Conservation (phyloP, 768 basidiomycete genomes). For the Exsudoporus frostii region DNA sequence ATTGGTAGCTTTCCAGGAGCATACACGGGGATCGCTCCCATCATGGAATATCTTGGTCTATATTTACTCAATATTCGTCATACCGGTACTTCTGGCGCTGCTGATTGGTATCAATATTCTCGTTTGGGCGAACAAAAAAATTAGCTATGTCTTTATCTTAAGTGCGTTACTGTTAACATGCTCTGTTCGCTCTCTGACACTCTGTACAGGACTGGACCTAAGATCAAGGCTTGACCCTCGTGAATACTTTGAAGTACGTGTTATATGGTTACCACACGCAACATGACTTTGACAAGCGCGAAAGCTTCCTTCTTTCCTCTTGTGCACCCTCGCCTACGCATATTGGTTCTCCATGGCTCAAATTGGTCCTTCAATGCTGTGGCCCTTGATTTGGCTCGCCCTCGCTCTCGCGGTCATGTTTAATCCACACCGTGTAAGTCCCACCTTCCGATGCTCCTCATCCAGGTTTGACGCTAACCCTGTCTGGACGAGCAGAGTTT, state of each 20-base stretch:
- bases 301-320: conserved; percentile 79
- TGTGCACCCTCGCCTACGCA: conserved; percentile 68
- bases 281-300: neutral
- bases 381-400: conserved; percentile 81
- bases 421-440: conserved; percentile 69
- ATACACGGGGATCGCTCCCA: conserved; percentile 53
- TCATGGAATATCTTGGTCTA: conserved; percentile 74
- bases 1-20: conserved; percentile 49
- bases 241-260: conserved; percentile 65
- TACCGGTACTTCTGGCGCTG: conserved; percentile 73
- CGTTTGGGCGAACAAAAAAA: conserved; percentile 70
- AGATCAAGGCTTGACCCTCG: conserved; percentile 72
- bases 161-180: conserved; percentile 40
- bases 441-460: neutral
- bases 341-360: conserved; percentile 82
- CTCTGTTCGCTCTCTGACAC: conserved; percentile 3
- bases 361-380: conserved; percentile 68
- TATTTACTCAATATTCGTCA: conserved; percentile 68
- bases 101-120: conserved; percentile 82
- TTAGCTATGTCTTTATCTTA: conserved; percentile 95
- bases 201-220: conserved; percentile 57
- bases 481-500: conserved; percentile 45
- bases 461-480: neutral
- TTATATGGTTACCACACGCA: conserved; percentile 3
- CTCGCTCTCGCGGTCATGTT: conserved; percentile 57